A percentile compares a stretch with the other conserved stretches of the same genome.
These are phyloP conservation scores for Tricholoma bakamatsutake DNA, from an alignment of 768 basidiomycete genomes.

Conservation along the genomic window DNA sequence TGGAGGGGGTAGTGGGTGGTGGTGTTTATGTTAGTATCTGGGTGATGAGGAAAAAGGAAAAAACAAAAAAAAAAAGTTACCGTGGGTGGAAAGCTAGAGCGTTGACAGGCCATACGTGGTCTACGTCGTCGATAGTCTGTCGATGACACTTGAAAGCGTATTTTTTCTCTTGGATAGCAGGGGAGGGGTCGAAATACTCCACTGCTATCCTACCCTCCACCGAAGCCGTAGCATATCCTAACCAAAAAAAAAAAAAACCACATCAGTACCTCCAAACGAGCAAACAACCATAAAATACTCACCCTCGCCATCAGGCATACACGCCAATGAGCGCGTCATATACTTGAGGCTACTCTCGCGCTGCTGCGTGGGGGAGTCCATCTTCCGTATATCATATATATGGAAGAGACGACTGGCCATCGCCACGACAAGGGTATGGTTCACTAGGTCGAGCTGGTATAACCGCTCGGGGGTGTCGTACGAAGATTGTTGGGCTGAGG, in stretches of 20 bases:
- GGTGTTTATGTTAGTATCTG: background rate
- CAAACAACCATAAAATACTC: slow-evolving; percentile 12
- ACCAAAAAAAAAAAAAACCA: background rate
- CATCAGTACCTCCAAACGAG: slow-evolving; percentile 28
- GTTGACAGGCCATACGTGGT: slow-evolving; percentile 97
- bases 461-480: slow-evolving; percentile 76
- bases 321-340: slow-evolving; percentile 86
- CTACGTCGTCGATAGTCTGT: slow-evolving; percentile 82
- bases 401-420: slow-evolving; percentile 90
- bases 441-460: slow-evolving; percentile 77
- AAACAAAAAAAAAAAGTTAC: slow-evolving; percentile 30
- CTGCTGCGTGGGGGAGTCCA: slow-evolving; percentile 68
- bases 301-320: slow-evolving; percentile 94
- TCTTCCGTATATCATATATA: slow-evolving; percentile 82
- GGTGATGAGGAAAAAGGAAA: background rate
- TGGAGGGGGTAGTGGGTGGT: slow-evolving; percentile 19
- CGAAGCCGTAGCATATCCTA: slow-evolving; percentile 81
- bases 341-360: slow-evolving; percentile 93
- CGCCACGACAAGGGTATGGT: slow-evolving; percentile 79
- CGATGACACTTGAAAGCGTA: slow-evolving; percentile 98
- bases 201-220: slow-evolving; percentile 97
- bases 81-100: slow-evolving; percentile 90
- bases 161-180: slow-evolving; percentile 72
- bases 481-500: slow-evolving; percentile 50
- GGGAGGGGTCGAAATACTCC: slow-evolving; percentile 88